phyloP scores from a whole-genome alignment of 2,329 filamentous ascomycete species.

The Alternaria ventricosa region DNA sequence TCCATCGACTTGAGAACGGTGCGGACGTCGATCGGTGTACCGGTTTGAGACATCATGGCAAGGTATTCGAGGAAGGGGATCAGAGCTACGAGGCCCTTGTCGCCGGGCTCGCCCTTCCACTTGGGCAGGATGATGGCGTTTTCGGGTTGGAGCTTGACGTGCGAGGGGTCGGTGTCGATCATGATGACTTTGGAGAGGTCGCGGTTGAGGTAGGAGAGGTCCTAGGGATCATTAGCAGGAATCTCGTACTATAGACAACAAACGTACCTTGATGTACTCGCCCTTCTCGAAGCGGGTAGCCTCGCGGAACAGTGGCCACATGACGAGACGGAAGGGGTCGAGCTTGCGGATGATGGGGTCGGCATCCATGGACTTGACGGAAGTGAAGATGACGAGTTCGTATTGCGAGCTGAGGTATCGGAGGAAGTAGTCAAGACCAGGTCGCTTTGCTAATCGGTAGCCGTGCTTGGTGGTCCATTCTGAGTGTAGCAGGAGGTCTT shows the following conservation, averaged over 20 bases:
- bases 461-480: conserved; percentile 94
- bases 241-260: neutral
- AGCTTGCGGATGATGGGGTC: conserved; percentile 91
- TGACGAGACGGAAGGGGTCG: conserved; percentile 92
- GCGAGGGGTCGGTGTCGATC: conserved; percentile 82
- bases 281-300: conserved; percentile 97
- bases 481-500: conserved; percentile 92
- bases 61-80: conserved; percentile 99
- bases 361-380: conserved; percentile 80
- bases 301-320: conserved; percentile 93
- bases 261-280: conserved; percentile 87
- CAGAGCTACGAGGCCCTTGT: conserved; percentile 84
- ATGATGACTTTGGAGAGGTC: conserved; percentile 95
- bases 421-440: conserved; percentile 95
- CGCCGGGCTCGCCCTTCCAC: conserved; percentile 83
- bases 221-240: conserved; percentile 59
- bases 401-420: conserved; percentile 98
- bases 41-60: conserved; percentile 74
- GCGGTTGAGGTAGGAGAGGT: conserved; percentile 96
- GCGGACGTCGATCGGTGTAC: conserved; percentile 79
- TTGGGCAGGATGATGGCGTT: conserved; percentile 92
- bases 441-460: conserved; percentile 93
- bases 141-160: conserved; percentile 90
- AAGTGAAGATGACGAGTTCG: conserved; percentile 95
- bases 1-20: conserved; percentile 87